These are phyloP conservation scores for Syncephalastrum racemosum DNA, from an alignment of 371 early-diverging fungal species.

Conservation along the genomic window DNA sequence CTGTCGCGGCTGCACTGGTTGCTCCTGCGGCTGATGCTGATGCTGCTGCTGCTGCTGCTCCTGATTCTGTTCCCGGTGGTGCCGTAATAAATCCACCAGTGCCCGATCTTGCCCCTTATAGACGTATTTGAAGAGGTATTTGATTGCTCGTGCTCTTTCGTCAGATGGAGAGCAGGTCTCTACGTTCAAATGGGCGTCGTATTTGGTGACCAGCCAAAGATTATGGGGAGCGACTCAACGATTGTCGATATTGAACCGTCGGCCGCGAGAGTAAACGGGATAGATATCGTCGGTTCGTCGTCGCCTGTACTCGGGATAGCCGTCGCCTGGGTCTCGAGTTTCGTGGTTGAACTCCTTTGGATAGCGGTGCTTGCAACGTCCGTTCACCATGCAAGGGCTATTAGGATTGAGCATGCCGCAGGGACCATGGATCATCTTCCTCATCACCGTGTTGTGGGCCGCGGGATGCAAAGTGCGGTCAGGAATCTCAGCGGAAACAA, in stretches of 20 bases:
- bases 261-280: too few species aligned
- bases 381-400: slow-evolving; percentile 30
- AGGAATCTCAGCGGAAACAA: slow-evolving; percentile 32
- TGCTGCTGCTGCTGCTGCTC: too few species aligned
- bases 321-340: slow-evolving; percentile 7
- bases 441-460: slow-evolving; percentile 24
- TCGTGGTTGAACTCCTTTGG: slow-evolving; percentile 15
- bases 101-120: slow-evolving; percentile 34
- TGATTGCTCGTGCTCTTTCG: slow-evolving; percentile 25
- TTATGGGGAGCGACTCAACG: slow-evolving; percentile 35
- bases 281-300: slow-evolving; percentile 1
- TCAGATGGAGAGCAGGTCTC: slow-evolving; percentile 27
- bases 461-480: slow-evolving; percentile 18
- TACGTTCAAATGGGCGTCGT: slow-evolving; percentile 42
- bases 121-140: slow-evolving; percentile 43
- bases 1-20: too few species aligned
- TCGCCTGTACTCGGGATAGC: slow-evolving; percentile 6
- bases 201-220: slow-evolving; percentile 30
- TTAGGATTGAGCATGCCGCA: slow-evolving; percentile 19
- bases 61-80: too few species aligned
- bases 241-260: too few species aligned
- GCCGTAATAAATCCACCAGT: too few species aligned
- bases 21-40: too few species aligned
- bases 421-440: slow-evolving; percentile 37
- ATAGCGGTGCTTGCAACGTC: slow-evolving; percentile 22